Conservation (phyloP, 2,329 filamentous ascomycete genomes). For the Penicillium sp. region DNA sequence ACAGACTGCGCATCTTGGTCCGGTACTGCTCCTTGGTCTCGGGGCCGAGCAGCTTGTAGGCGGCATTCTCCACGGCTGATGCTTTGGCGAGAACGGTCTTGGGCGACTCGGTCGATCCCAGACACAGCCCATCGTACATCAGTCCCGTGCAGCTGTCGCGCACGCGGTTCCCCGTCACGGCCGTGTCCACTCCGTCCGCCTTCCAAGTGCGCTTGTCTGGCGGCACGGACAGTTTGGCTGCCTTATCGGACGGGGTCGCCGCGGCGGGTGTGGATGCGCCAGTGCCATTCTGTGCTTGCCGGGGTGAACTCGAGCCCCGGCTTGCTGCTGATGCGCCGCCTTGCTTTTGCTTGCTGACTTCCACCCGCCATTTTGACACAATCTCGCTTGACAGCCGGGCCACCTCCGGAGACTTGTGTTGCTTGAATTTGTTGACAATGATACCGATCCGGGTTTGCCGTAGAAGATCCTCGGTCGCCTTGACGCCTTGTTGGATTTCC, state of each 20-base stretch:
- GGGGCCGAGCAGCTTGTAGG: constrained; percentile 68
- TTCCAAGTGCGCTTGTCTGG: constrained; percentile 80
- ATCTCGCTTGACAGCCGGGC: constrained; percentile 76
- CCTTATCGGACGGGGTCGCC: constrained; percentile 50
- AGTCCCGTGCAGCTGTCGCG: constrained; percentile 87
- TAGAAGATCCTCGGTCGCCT: constrained; percentile 85
- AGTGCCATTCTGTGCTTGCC: constrained; percentile 55
- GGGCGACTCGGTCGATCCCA: constrained; percentile 61
- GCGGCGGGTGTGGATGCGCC: constrained; percentile 51
- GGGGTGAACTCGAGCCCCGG: constrained; percentile 43
- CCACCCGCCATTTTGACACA: constrained; percentile 66
- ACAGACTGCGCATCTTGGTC: constrained; percentile 86
- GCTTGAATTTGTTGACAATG: constrained; percentile 80
- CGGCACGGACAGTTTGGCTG: constrained; percentile 57
- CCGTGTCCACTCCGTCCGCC: constrained; percentile 76
- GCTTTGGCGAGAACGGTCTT: constrained; percentile 67
- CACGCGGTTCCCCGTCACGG: constrained; percentile 70
- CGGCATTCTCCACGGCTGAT: constrained; percentile 75
- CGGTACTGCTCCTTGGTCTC: constrained; percentile 75
- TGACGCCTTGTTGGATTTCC: constrained; percentile 75
- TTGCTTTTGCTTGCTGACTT: constrained; percentile 53
- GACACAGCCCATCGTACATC: constrained; percentile 88
- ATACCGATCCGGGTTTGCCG: constrained; percentile 91
- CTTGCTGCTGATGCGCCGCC: constrained; percentile 42
- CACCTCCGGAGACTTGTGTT: constrained; percentile 74